Conservation (phyloP, 768 basidiomycete genomes). For the Agrocybe chaxingu region DNA sequence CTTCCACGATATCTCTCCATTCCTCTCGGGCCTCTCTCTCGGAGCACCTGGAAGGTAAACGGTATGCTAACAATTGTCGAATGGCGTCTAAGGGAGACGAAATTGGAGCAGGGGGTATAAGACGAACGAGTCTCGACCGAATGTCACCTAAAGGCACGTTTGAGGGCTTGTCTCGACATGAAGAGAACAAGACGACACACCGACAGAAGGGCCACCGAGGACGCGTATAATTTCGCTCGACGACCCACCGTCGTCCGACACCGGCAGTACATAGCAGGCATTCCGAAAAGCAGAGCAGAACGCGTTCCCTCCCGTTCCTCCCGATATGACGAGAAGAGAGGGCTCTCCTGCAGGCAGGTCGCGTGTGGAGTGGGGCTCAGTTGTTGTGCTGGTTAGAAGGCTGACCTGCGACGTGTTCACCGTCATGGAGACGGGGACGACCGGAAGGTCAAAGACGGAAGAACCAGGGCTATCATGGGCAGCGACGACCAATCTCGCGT, state of each 20-base stretch:
- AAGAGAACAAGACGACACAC: conserved; percentile 30
- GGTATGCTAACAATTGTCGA: conserved; percentile 71
- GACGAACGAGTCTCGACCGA: conserved; percentile 81
- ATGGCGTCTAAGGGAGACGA: conserved; percentile 71
- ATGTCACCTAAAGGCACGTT: conserved; percentile 62
- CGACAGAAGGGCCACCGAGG: conserved; percentile 82
- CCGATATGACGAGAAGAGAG: conserved; percentile 78
- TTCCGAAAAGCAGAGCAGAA: conserved; percentile 81
- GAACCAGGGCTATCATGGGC: conserved; percentile 60
- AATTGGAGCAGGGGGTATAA: conserved; percentile 67
- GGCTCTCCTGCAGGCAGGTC: conserved; percentile 18
- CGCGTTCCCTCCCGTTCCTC: conserved; percentile 92
- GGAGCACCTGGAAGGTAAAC: conserved; percentile 64
- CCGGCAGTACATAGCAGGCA: conserved; percentile 84
- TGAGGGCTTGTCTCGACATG: background rate
- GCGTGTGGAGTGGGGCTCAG: background rate
- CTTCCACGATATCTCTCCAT: conserved; percentile 93
- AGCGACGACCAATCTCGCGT: conserved; percentile 15
- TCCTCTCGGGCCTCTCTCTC: conserved; percentile 81
- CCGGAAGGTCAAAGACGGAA: conserved; percentile 73
- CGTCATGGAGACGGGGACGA: conserved; percentile 12
- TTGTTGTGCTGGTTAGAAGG: background rate
- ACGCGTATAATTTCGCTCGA: conserved; percentile 94
- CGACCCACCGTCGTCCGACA: conserved; percentile 94
- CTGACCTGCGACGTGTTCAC: conserved; percentile 6